Evolutionary conservation across 169 alveolate genomes (phyloP).

Genomic region (Babesia bigemina): DNA sequence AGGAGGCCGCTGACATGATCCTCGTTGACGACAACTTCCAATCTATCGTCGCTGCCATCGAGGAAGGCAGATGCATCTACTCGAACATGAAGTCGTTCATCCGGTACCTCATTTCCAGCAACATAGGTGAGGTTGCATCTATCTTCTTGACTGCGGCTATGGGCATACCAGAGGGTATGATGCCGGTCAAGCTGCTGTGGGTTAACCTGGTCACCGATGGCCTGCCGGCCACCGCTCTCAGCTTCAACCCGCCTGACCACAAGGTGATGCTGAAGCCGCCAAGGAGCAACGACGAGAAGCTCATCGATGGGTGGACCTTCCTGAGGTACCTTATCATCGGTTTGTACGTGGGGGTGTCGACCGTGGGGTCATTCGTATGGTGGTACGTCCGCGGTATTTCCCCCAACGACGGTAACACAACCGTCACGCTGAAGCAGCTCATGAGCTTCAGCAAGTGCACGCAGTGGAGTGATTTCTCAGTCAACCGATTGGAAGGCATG

Average conservation of each 20-base stretch:
- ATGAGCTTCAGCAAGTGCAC: constrained; percentile 78
- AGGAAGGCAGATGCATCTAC: constrained; percentile 98
- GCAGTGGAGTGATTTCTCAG: constrained; percentile 88
- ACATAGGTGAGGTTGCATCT: constrained; percentile 99
- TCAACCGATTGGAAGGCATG: constrained; percentile 81
- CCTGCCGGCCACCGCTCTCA: constrained; percentile 99
- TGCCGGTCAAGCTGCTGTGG: constrained; percentile 99
- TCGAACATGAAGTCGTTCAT: constrained; percentile 98
- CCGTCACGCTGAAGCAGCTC: constrained; percentile 88
- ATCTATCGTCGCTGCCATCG: constrained; percentile 98
- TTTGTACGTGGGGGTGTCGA: constrained; percentile 96
- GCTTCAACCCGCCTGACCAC: constrained; percentile 99
- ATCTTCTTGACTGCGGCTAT: constrained; percentile 98
- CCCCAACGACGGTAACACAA: constrained; percentile 93
- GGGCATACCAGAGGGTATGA: constrained; percentile 96
- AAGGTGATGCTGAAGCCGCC: constrained; percentile 97
- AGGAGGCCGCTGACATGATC: constrained; percentile 99
- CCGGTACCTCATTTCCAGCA: constrained; percentile 97
- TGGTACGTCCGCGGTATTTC: constrained; percentile 91
- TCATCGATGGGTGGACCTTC: constrained; percentile 93
- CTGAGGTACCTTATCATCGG: constrained; percentile 94
- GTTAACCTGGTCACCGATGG: constrained; percentile 99
- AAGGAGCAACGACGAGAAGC: constrained; percentile 92
- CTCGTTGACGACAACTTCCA: constrained; percentile 99
- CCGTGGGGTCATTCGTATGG: constrained; percentile 96